phyloP scores from a whole-genome alignment of 2,329 filamentous ascomycete species.

The Exutisphaerella laricina region DNA sequence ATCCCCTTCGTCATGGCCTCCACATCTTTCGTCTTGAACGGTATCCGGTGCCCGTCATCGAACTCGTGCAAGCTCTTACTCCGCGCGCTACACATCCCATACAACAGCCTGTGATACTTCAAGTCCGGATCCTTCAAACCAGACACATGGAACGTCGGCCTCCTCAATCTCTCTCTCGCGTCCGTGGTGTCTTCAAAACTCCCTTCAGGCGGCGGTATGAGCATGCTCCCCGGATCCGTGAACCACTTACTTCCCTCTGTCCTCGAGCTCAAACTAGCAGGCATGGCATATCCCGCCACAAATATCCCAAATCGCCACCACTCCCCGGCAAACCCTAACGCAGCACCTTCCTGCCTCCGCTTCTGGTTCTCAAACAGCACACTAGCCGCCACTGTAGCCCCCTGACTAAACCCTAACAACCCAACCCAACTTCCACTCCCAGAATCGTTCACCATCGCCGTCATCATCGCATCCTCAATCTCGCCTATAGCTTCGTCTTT shows the following conservation, averaged over 20 bases:
- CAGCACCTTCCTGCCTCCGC: not conserved
- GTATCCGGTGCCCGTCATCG: not conserved
- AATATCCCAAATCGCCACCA: not conserved
- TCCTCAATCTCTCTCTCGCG: not conserved
- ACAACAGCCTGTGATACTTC: not conserved
- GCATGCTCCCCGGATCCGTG: not conserved
- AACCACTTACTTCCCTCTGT: not conserved
- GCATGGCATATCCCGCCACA: not conserved
- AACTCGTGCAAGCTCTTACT: not conserved
- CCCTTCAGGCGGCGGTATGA: not conserved
- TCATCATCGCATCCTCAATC: not conserved
- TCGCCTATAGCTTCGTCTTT: not conserved
- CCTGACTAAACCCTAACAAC: not conserved
- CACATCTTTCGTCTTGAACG: not conserved
- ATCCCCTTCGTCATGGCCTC: not conserved
- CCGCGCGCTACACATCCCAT: not conserved
- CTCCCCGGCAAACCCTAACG: not conserved
- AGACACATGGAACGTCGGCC: not conserved
- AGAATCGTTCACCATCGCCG: not conserved
- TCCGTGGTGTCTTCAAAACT: not conserved
- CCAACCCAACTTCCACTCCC: not conserved
- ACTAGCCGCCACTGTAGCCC: not conserved
- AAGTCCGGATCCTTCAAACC: not conserved
- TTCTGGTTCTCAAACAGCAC: not conserved
- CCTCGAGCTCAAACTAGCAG: not conserved